A percentile compares a stretch with the other conserved stretches of the same genome.
These are phyloP conservation scores for Canna indica DNA, from an alignment of 176 grass and related monocot genomes.

Conservation along the genomic window DNA sequence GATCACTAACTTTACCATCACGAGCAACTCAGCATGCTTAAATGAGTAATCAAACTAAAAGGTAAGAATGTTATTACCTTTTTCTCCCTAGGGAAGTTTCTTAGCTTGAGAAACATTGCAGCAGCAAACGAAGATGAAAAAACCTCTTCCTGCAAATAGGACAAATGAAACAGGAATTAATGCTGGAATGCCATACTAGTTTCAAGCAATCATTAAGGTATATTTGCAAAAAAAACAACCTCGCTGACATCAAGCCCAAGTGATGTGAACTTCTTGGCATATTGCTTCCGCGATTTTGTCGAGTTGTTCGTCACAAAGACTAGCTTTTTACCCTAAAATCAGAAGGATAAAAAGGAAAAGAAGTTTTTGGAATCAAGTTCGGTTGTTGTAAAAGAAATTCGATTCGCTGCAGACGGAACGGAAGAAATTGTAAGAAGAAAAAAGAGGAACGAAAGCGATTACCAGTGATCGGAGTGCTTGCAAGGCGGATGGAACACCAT, in stretches of 20 bases:
- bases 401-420: not conserved
- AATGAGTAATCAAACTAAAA: constrained; percentile 4
- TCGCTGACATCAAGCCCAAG: constrained; percentile 81
- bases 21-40: not conserved
- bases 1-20: not conserved
- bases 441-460: not conserved
- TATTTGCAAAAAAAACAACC: constrained; percentile 24
- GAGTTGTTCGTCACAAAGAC: constrained; percentile 94
- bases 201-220: not conserved
- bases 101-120: constrained; percentile 83
- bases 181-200: not conserved
- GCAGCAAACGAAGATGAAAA: constrained; percentile 92
- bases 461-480: constrained; percentile 58
- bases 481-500: constrained; percentile 60
- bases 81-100: constrained; percentile 70
- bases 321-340: constrained; percentile 68
- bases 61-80: constrained; percentile 40
- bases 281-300: constrained; percentile 72
- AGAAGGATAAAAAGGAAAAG: not conserved
- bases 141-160: constrained; percentile 65
- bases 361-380: not conserved
- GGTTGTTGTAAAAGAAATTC: not conserved
- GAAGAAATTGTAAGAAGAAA: not conserved
- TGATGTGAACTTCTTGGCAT: constrained; percentile 65
- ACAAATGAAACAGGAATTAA: constrained; percentile 12